phyloP scores from a whole-genome alignment of 2,329 filamentous ascomycete species.

The Exserohilum rostratum region DNA sequence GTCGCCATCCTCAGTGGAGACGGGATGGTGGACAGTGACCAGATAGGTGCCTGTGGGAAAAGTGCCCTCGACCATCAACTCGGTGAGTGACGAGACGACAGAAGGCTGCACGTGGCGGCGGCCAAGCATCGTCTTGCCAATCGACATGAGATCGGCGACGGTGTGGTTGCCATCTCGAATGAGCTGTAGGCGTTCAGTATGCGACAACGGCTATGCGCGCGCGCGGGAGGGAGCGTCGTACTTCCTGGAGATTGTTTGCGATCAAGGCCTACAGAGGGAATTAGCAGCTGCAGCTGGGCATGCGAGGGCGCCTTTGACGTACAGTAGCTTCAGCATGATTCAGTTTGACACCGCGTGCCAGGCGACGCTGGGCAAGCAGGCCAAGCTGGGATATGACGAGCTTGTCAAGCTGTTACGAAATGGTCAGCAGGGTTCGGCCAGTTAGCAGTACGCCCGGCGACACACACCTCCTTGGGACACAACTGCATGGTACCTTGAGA shows the following conservation, averaged over 20 bases:
- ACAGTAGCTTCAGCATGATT: constrained; percentile 91
- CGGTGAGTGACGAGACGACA: constrained; percentile 76
- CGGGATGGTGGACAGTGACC: constrained; percentile 90
- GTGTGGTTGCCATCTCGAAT: constrained; percentile 95
- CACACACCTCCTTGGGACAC: constrained; percentile 47
- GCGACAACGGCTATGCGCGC: constrained; percentile 7
- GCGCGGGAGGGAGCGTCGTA: constrained; percentile 41
- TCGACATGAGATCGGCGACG: constrained; percentile 90
- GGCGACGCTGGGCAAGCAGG: constrained; percentile 81
- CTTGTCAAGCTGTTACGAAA: constrained; percentile 79
- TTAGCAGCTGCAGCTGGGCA: constrained; percentile 15
- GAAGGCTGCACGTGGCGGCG: constrained; percentile 88
- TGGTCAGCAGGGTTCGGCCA: constrained; percentile 29
- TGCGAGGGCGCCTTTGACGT: constrained; percentile 21
- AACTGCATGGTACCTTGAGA: constrained; percentile 37
- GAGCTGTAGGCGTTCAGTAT: constrained; percentile 59
- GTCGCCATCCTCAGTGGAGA: constrained; percentile 84
- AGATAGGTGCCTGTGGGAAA: constrained; percentile 91
- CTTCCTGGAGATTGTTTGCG: constrained; percentile 87
- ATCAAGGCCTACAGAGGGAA: constrained; percentile 70
- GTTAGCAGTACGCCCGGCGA: background rate
- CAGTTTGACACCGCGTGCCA: constrained; percentile 84
- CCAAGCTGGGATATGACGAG: constrained; percentile 90
- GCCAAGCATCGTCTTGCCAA: constrained; percentile 90
- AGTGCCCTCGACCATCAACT: constrained; percentile 93